Base-by-base conservation (phyloP, 1,284 basidiomycete genomes). In the Anthracocystis panici-leucophaei region DNA sequence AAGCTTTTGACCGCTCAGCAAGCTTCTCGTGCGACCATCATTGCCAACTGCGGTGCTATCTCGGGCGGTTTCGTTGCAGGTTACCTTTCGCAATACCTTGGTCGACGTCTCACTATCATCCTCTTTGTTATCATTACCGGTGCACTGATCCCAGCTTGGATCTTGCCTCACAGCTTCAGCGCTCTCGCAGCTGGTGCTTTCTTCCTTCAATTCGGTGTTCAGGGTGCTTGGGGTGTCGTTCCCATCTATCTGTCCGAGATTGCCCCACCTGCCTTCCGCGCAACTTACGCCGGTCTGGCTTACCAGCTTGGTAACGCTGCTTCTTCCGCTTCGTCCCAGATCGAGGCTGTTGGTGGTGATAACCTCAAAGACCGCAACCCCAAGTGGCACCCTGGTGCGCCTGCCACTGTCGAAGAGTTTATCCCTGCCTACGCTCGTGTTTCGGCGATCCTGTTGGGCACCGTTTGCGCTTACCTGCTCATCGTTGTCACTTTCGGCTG, bases 181-280 rank as follows among this genome's bases (percentile, higher is more conserved):
- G 84, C 75, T 6, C 78, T 87, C 0, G 83, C 85, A 0, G 82
- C 84, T 0, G 86, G 85, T 27, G 86, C 58, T 88, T 90, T 82
- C 87, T 95, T 78, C 35, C 35, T 84, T 5, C 83, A 84, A 25
- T 77, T 83, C 29, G 80, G 81, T 48, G 82, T 87, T 0, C 86
- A 87, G 61, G 87, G 88, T 33, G 87, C 88, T 2, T 89, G 88
- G 85, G 83, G 83, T 55, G 79, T 91, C 87, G 91, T 93, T 75
- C 93, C 93, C 2, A 93, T 94, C 80, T 91, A 92, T 84, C 88
- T 97, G n/a, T 89, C 91, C 3, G 96, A 98, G 86, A 91, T 95
- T 86, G 92, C 93, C 0, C 94, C 95, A 0, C 91, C 94, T 0
- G 94, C 93, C 0, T 98, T 97, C 89, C 89, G 95, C 58, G 93